Evolutionary conservation across 306 rosid species (phyloP).

Genomic region (Dryas octopetala): DNA sequence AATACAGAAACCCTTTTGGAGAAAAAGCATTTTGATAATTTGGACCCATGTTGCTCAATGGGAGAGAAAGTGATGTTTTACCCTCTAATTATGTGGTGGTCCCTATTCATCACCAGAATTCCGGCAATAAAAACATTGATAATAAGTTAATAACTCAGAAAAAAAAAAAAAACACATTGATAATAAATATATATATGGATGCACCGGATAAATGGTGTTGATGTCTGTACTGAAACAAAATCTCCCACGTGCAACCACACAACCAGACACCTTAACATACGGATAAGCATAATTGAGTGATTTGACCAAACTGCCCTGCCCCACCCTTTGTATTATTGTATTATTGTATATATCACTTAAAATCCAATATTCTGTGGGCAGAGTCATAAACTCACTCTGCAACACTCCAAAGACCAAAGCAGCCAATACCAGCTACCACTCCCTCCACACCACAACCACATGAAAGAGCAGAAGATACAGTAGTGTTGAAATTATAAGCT

Average conservation of each 20-base stretch:
- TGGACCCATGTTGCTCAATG: neutral
- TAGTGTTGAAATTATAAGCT: neutral
- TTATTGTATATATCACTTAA: too few species aligned
- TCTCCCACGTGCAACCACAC: conserved; percentile 22
- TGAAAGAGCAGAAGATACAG: neutral
- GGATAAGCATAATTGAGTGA: conserved; percentile 13
- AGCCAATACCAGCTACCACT: neutral
- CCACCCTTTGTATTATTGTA: too few species aligned
- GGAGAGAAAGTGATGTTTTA: neutral
- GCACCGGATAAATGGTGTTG: too few species aligned
- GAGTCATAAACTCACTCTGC: too few species aligned
- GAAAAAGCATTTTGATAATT: neutral
- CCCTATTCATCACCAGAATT: neutral
- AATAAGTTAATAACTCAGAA: neutral
- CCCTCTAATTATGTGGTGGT: conserved; percentile 10
- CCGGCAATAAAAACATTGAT: neutral
- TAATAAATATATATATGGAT: too few species aligned
- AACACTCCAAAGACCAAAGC: neutral
- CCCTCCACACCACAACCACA: neutral
- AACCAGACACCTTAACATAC: neutral
- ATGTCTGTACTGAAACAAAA: neutral
- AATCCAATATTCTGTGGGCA: neutral
- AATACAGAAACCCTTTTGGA: too few species aligned
- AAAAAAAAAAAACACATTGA: neutral
- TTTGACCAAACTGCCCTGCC: neutral